phyloP scores from a whole-genome alignment of 345 rosid genomes.

The Turnera subulata region DNA sequence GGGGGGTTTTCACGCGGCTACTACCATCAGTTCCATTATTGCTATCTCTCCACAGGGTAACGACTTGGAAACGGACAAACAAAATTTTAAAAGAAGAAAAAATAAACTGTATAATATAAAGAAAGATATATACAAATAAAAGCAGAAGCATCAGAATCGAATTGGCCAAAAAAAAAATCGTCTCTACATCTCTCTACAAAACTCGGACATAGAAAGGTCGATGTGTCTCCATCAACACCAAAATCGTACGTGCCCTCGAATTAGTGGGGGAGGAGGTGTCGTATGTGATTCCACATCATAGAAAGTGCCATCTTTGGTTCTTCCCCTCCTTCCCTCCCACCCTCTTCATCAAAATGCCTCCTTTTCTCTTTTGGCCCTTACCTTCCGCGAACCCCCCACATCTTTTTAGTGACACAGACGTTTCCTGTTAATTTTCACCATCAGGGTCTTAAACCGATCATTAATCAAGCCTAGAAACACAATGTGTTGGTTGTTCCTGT shows the following conservation, averaged over 20 bases:
- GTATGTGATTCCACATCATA: neutral
- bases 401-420: no score
- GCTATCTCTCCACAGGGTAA: no score
- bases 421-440: no score
- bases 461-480: no score
- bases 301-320: constrained; percentile 7
- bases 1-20: no score
- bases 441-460: no score
- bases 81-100: no score
- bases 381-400: no score
- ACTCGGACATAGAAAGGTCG: neutral
- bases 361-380: no score
- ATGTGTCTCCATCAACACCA: neutral
- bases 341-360: neutral
- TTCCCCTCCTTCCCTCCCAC: neutral
- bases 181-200: neutral
- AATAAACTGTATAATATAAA: neutral
- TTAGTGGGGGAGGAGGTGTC: neutral
- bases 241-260: neutral
- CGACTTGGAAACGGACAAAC: no score
- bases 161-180: neutral
- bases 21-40: no score
- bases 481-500: no score
- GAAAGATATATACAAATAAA: neutral
- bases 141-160: neutral